Evolutionary conservation across 192 early-diverging fungal species (phyloP).

Genomic region (Thamnidium elegans): DNA sequence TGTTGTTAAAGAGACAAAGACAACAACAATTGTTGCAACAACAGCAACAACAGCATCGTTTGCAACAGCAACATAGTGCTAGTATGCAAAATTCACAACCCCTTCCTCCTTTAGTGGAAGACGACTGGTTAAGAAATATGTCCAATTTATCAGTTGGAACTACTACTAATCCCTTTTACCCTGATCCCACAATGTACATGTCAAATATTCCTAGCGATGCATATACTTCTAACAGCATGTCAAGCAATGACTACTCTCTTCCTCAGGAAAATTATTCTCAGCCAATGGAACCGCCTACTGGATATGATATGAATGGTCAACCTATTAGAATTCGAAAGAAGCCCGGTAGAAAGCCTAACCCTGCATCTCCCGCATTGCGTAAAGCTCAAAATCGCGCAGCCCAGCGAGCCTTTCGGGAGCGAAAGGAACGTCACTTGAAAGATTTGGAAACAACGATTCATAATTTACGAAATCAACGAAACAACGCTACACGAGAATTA

Average conservation of each 20-base stretch:
- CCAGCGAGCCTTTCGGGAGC: constrained; percentile 85
- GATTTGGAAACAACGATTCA: constrained; percentile 72
- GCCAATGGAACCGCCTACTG: no score
- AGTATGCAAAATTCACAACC: no score
- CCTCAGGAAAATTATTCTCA: no score
- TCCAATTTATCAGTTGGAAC: background rate
- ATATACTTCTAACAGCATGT: background rate
- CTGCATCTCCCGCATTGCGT: constrained; percentile 52
- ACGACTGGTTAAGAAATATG: background rate
- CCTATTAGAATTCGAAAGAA: constrained; percentile 39
- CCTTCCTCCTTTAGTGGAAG: no score
- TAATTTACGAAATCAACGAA: constrained; percentile 58
- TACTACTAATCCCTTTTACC: no score
- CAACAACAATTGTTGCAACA: background rate
- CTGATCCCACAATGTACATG: no score
- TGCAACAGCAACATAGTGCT: background rate
- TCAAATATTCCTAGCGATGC: background rate
- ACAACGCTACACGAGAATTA: constrained; percentile 41
- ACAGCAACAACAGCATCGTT: constrained; percentile 15
- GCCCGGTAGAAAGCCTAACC: constrained; percentile 57
- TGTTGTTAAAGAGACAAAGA: background rate
- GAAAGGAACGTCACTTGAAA: constrained; percentile 74
- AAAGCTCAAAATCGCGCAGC: constrained; percentile 86
- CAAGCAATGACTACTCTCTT: no score
- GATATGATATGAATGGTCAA: constrained; percentile 11